Conservation (phyloP, 441 rosid genomes). For the Melastoma candidum region DNA sequence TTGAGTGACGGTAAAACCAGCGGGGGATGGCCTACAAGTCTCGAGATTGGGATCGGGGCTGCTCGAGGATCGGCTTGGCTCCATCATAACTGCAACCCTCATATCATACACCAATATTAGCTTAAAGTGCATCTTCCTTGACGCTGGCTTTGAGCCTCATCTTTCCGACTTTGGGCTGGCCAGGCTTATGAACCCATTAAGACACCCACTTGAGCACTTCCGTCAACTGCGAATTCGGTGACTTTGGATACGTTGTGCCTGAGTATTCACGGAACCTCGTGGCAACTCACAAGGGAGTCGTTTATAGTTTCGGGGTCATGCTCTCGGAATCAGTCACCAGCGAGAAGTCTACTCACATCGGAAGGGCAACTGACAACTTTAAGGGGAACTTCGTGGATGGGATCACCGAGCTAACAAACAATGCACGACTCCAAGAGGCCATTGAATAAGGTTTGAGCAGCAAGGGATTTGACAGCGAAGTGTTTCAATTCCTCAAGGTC, state of each 20-base stretch:
- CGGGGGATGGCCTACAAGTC: conserved; percentile 74
- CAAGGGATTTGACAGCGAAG: conserved; percentile 24
- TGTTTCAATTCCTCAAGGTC: conserved; percentile 53
- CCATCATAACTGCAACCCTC: conserved; percentile 85
- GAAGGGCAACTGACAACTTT: conserved; percentile 54
- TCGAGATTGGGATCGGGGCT: conserved; percentile 63
- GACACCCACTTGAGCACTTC: conserved; percentile 85
- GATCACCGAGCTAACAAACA: conserved; percentile 37
- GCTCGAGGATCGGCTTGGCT: conserved; percentile 91
- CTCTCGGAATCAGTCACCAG: conserved; percentile 84
- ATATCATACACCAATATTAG: conserved; percentile 84
- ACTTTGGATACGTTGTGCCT: conserved; percentile 85
- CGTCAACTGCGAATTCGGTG: conserved; percentile 91
- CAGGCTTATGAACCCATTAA: conserved; percentile 75
- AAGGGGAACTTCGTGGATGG: conserved; percentile 80
- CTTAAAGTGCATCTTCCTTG: conserved; percentile 70
- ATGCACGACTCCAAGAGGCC: conserved; percentile 49
- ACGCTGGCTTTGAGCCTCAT: conserved; percentile 70
- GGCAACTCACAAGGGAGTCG: conserved; percentile 91
- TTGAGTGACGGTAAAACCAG: conserved; percentile 29
- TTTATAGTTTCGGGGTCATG: conserved; percentile 83
- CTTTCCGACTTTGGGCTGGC: conserved; percentile 92
- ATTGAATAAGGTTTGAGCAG: conserved; percentile 48
- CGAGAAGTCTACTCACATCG: conserved; percentile 56
- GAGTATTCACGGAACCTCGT: conserved; percentile 73